These are phyloP conservation scores for Perkinsus olseni DNA, from an alignment of 169 alveolate genomes.

Conservation along the genomic window DNA sequence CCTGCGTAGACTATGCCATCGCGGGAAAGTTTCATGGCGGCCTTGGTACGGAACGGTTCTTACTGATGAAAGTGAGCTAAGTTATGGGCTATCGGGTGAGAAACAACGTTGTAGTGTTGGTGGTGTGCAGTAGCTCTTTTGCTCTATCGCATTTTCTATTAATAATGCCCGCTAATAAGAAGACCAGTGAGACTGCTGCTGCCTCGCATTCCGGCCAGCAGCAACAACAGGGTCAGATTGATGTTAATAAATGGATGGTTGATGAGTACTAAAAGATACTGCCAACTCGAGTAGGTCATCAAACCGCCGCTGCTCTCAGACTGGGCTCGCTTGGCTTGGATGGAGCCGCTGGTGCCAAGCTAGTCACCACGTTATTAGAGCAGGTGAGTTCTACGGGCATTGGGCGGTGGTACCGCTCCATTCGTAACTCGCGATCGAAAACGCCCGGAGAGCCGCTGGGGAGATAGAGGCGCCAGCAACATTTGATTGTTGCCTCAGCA, in stretches of 20 bases:
- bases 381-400: background rate
- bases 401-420: too few relatives aligned
- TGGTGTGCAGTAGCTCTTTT: background rate
- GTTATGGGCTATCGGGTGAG: background rate
- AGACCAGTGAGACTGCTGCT: background rate
- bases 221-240: too few relatives aligned
- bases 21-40: too few relatives aligned
- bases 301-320: background rate
- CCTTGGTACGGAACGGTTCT: too few relatives aligned
- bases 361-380: background rate
- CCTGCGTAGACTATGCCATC: too few relatives aligned
- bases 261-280: background rate
- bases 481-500: background rate
- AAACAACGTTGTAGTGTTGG: background rate
- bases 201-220: too few relatives aligned
- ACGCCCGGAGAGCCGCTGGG: too few relatives aligned
- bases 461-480: too few relatives aligned
- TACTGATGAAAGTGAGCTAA: too few relatives aligned
- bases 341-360: background rate
- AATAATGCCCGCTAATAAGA: background rate
- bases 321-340: background rate
- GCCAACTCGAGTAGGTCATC: background rate
- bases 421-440: too few relatives aligned
- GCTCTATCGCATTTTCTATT: background rate
- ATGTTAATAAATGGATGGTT: background rate